phyloP scores from a whole-genome alignment of 306 rosid species.

The Glycine soja region DNA sequence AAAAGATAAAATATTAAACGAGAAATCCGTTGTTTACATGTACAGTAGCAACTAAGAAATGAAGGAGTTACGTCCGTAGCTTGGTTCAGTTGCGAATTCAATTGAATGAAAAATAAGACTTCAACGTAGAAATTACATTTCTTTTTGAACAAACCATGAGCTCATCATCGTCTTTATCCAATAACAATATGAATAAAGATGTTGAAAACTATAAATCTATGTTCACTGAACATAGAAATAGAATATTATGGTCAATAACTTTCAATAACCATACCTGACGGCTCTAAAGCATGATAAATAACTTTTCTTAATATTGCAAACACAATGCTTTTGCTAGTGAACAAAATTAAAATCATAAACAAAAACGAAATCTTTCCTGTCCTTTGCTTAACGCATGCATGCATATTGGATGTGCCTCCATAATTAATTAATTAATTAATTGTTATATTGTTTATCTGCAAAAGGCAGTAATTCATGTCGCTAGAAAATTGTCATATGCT shows the following conservation, averaged over 20 bases:
- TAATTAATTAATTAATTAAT: not conserved
- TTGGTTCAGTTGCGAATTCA: not conserved
- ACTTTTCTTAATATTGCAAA: not conserved
- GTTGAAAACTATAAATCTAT: not conserved
- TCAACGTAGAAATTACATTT: not conserved
- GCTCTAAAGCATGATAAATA: constrained; percentile 2
- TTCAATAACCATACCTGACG: not conserved
- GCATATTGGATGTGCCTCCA: not conserved
- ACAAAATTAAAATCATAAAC: too few relatives aligned
- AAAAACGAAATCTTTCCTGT: too few relatives aligned
- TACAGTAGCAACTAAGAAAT: not conserved
- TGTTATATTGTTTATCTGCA: not conserved
- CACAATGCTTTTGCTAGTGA: not conserved
- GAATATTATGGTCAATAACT: not conserved
- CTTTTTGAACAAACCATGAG: not conserved
- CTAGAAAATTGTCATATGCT: too few relatives aligned
- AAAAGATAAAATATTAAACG: too few relatives aligned
- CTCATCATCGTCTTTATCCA: not conserved
- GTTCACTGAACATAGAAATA: constrained; percentile 22
- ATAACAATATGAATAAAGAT: not conserved
- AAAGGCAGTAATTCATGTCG: not conserved
- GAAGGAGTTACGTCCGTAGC: not conserved
- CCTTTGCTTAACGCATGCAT: not conserved
- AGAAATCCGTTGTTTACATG: not conserved
- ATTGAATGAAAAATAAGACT: not conserved